Evolutionary conservation across 345 rosid genomes (phyloP).

Genomic region (Cardamine chenopodiifolia): DNA sequence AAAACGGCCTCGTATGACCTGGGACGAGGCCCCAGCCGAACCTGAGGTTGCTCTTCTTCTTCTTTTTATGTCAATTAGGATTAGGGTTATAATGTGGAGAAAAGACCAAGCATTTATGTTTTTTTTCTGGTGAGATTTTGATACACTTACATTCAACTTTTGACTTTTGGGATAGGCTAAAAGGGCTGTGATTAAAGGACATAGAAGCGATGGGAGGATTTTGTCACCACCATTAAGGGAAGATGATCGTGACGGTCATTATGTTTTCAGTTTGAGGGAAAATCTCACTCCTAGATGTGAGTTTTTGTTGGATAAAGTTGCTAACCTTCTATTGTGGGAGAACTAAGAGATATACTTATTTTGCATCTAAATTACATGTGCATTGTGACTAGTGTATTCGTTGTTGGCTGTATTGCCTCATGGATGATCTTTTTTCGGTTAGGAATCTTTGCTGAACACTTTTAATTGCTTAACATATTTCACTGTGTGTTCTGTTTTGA

Average conservation of each 20-base stretch:
- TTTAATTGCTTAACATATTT: not conserved
- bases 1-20: slow-evolving; percentile 69
- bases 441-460: not conserved
- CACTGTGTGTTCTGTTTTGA: slow-evolving; percentile 4
- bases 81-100: slow-evolving; percentile 25
- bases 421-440: not conserved
- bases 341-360: not conserved
- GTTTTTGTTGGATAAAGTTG: slow-evolving; percentile 31
- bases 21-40: slow-evolving; percentile 65
- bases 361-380: not conserved
- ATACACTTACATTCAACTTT: slow-evolving; percentile 36
- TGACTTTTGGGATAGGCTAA: slow-evolving; percentile 45
- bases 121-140: not conserved
- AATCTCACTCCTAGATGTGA: slow-evolving; percentile 80
- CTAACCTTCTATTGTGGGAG: not conserved
- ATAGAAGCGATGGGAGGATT: slow-evolving; percentile 42
- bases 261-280: slow-evolving; percentile 62
- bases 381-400: not conserved
- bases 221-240: slow-evolving; percentile 62
- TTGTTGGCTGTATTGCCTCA: slow-evolving; percentile 6
- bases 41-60: slow-evolving; percentile 52
- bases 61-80: not conserved
- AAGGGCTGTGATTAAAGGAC: slow-evolving; percentile 41
- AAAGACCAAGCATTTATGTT: slow-evolving; percentile 2
- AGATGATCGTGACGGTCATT: slow-evolving; percentile 79